A percentile compares a stretch with the other conserved stretches of the same genome.
phyloP scores from a whole-genome alignment of 805 yeast species.

The Ogataea pini region DNA sequence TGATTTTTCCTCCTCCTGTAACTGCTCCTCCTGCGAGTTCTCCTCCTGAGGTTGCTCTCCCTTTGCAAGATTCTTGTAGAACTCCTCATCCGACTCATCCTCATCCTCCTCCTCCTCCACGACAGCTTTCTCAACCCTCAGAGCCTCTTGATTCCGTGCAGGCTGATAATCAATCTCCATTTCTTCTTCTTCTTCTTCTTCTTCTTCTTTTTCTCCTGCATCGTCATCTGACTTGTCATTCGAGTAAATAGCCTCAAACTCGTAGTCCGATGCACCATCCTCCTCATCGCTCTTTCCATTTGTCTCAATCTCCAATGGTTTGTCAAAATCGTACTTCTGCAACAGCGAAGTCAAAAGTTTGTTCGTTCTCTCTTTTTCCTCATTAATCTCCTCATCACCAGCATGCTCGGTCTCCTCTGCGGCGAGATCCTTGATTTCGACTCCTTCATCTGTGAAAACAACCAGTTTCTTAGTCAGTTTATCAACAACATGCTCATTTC shows the following conservation, averaged over 20 bases:
- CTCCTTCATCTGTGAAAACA: slow-evolving; percentile 30
- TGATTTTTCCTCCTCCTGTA: slow-evolving; percentile 4
- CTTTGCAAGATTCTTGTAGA: slow-evolving; percentile 18
- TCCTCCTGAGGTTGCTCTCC: not conserved
- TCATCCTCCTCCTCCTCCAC: slow-evolving; percentile 9
- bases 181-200: slow-evolving; percentile 29
- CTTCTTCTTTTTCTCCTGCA: slow-evolving; percentile 27
- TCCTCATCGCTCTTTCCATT: slow-evolving; percentile 37
- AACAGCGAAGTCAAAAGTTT: slow-evolving; percentile 51
- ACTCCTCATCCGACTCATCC: slow-evolving; percentile 29
- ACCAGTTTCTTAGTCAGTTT: slow-evolving; percentile 35
- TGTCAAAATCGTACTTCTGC: slow-evolving; percentile 51
- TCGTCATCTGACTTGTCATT: slow-evolving; percentile 1
- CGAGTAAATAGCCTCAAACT: slow-evolving; percentile 39
- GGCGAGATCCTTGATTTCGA: slow-evolving; percentile 10
- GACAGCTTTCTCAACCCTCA: too few species aligned
- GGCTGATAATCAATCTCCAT: slow-evolving; percentile 18
- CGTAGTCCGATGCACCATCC: slow-evolving; percentile 45
- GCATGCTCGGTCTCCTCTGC: slow-evolving; percentile 11
- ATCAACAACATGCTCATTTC: slow-evolving; percentile 78
- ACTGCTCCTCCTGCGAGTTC: slow-evolving; percentile 5
- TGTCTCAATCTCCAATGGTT: slow-evolving; percentile 42
- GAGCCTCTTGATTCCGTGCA: not conserved
- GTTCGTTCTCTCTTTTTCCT: slow-evolving; percentile 41
- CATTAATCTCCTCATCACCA: slow-evolving; percentile 36